phyloP scores from a whole-genome alignment of 306 rosid genomes.

The Gillenia trifoliata region DNA sequence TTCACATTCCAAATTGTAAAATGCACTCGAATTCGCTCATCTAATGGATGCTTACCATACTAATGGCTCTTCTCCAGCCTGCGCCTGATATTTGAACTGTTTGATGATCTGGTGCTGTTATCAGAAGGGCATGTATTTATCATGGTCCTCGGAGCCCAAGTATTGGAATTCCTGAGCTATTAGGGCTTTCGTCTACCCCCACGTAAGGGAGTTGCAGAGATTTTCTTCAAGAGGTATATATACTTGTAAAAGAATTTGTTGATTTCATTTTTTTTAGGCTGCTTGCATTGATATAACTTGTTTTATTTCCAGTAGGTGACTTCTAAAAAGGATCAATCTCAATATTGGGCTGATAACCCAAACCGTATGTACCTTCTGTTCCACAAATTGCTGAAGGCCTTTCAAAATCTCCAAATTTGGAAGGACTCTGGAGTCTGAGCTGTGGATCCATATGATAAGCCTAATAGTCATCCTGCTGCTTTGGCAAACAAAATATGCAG shows the following conservation, averaged over 20 bases:
- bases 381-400: conserved; percentile 64
- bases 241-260: not conserved
- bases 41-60: conserved; percentile 73
- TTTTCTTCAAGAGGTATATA: conserved; percentile 83
- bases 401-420: conserved; percentile 57
- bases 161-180: conserved; percentile 60
- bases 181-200: conserved; percentile 73
- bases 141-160: conserved; percentile 74
- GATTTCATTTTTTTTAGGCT: not conserved
- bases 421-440: conserved; percentile 40
- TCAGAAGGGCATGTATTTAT: conserved; percentile 75
- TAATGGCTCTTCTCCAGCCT: conserved; percentile 91
- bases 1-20: conserved; percentile 77
- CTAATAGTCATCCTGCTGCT: conserved; percentile 50
- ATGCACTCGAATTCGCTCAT: conserved; percentile 74
- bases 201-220: conserved; percentile 83
- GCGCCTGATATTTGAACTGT: conserved; percentile 88
- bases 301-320: conserved; percentile 61
- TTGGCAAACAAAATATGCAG: conserved; percentile 58
- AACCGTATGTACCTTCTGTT: conserved; percentile 59
- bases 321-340: conserved; percentile 80
- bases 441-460: conserved; percentile 46
- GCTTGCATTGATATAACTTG: not conserved
- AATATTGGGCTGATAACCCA: conserved; percentile 81
- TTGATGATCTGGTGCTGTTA: conserved; percentile 72